phyloP scores from a whole-genome alignment of 306 rosid species.

The Medicago ruthenica region DNA sequence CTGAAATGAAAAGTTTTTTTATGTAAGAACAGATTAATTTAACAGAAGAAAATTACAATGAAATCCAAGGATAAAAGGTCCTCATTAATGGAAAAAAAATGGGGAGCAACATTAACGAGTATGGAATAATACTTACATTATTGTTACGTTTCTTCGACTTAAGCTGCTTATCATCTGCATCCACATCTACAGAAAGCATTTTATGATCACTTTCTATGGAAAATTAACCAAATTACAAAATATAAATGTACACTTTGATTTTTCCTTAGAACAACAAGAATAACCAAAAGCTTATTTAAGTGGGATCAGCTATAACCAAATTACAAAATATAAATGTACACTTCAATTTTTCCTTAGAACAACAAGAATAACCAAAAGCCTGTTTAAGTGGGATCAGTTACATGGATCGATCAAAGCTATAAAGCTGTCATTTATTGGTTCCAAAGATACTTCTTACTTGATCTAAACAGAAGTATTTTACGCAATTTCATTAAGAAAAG shows the following conservation, averaged over 20 bases:
- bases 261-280: neutral
- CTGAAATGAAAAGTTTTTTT: neutral
- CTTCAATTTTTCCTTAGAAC: neutral
- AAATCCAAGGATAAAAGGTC: neutral
- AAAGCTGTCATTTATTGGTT: neutral
- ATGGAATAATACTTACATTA: constrained; percentile 50
- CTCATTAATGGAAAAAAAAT: constrained; percentile 10
- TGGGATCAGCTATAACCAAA: constrained; percentile 8
- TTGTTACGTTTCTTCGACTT: constrained; percentile 51
- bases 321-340: constrained; percentile 36
- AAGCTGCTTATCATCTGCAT: constrained; percentile 54
- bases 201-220: constrained; percentile 53
- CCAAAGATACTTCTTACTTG: neutral
- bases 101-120: constrained; percentile 23
- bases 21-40: neutral
- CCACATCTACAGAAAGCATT: constrained; percentile 50
- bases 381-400: neutral
- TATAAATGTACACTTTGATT: constrained; percentile 14
- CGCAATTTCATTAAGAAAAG: constrained; percentile 2
- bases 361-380: neutral
- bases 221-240: constrained; percentile 40
- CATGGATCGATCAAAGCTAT: constrained; percentile 5
- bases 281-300: neutral
- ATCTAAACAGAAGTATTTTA: constrained; percentile 2
- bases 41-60: neutral